Base-by-base conservation (phyloP, 331 rosid species). In the Malus hybrid region DNA sequence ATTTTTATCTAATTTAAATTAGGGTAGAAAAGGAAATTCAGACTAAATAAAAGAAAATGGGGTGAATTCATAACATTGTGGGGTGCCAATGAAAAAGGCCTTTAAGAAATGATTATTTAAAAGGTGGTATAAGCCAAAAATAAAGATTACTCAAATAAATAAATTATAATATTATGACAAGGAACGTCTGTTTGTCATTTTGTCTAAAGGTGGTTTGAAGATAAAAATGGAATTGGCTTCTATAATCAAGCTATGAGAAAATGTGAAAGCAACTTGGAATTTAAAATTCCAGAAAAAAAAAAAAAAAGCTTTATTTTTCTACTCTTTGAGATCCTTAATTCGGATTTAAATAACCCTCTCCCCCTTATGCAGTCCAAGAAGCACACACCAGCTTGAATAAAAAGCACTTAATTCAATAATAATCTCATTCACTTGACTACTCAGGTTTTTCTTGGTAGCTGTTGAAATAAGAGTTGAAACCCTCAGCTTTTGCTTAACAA, bases 101-200 rank as follows among this genome's bases (percentile, higher is more conserved):
- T 24, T 24, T 24, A 24, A 24, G 24, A 24, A 24, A 70, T 22
- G 58, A 80, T 81, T 82, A 72, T 77, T 77, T 77, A 75, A 32
- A 2, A 24, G 24, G 44, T 58, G 16, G n/a, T 19, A 39, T 39
- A 42, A 73, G 71, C 50, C 64, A 74, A 80, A 85, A 34, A 73
- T 32, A 7, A n/a, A 10, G 15, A 56, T 3, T 12, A 20, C 2
- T 33, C 8, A 52, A 71, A 52, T 2, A 50, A 3, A 29, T 44
- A 18, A 6, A 12, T 12, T 64, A 53, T 24, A 79, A 66, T 9
- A 67, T 8, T 3, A 61, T 82, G 82, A 82, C 60, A 75, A 80
- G 71, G 97, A 89, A 86, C 81, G 75, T 39, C 78, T 89, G 82
- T 78, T 91, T 89, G 97, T 87, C 90, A 64, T 75, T 58, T 83